A percentile compares a stretch with the other conserved stretches of the same genome.
phyloP scores from a whole-genome alignment of 371 early-diverging fungal species.

The Cokeromyces recurvatus region DNA sequence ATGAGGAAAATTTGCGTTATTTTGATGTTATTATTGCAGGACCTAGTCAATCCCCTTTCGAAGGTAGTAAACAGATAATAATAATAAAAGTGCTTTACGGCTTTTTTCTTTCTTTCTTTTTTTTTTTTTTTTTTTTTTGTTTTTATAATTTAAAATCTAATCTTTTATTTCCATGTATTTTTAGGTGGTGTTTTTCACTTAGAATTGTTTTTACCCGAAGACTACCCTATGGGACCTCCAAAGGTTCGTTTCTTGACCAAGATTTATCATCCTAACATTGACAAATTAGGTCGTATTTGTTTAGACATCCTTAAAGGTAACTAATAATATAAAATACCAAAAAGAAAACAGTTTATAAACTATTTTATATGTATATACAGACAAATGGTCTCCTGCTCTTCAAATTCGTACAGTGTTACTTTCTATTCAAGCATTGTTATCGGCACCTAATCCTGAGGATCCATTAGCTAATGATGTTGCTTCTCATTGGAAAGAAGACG shows the following conservation, averaged over 20 bases:
- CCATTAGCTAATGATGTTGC: slow-evolving; percentile 98
- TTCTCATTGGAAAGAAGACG: slow-evolving; percentile 98
- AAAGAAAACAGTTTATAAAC: not conserved
- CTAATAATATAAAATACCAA: not conserved
- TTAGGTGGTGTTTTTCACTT: slow-evolving; percentile 94
- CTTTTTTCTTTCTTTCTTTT: not conserved
- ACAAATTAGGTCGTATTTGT: slow-evolving; percentile 98
- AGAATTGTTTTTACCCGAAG: slow-evolving; percentile 95
- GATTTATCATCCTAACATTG: slow-evolving; percentile 99
- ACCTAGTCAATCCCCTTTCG: slow-evolving; percentile 95
- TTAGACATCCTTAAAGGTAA: slow-evolving; percentile 97
- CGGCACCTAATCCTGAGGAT: slow-evolving; percentile 98
- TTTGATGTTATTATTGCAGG: slow-evolving; percentile 98
- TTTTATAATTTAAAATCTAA: too few relatives aligned
- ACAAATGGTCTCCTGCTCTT: slow-evolving; percentile 98
- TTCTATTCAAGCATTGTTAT: slow-evolving; percentile 97
- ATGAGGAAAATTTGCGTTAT: slow-evolving; percentile 95
- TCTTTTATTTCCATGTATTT: not conserved
- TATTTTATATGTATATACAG: slow-evolving; percentile 43
- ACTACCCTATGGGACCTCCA: slow-evolving; percentile 99
- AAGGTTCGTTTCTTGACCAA: slow-evolving; percentile 97
- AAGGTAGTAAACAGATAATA: slow-evolving; percentile 76
- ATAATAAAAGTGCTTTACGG: too few relatives aligned
- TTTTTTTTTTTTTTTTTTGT: not conserved
- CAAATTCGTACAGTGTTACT: slow-evolving; percentile 97